Evolutionary conservation across 1,284 basidiomycete genomes (phyloP).

Genomic region (Chondrostereum purpureum): DNA sequence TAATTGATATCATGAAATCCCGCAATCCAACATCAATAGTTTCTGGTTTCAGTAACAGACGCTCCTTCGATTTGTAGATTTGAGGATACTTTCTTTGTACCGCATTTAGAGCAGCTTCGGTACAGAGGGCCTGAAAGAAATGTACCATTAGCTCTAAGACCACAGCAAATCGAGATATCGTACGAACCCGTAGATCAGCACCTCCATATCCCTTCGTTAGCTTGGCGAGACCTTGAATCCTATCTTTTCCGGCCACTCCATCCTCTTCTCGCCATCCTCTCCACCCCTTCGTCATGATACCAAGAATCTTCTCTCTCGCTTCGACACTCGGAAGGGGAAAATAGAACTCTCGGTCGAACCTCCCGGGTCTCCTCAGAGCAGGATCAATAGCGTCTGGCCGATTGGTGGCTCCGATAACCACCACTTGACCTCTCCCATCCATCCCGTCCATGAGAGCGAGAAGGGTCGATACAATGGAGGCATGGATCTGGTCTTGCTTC

Average conservation of each 20-base stretch:
- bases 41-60: slow-evolving; percentile 81
- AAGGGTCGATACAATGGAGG: slow-evolving; percentile 93
- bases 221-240: slow-evolving; percentile 71
- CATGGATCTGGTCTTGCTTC: slow-evolving; percentile 99
- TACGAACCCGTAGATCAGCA: slow-evolving; percentile 85
- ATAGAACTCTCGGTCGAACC: slow-evolving; percentile 98
- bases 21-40: slow-evolving; percentile 82
- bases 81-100: slow-evolving; percentile 96
- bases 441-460: slow-evolving; percentile 99
- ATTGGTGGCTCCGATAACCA: slow-evolving; percentile 99
- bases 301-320: slow-evolving; percentile 84
- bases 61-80: slow-evolving; percentile 90
- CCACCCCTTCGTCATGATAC: slow-evolving; percentile 92
- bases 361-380: slow-evolving; percentile 87
- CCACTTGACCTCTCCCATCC: slow-evolving; percentile 95
- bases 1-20: slow-evolving; percentile 97
- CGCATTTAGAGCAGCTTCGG: slow-evolving; percentile 95
- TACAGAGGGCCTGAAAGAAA: slow-evolving; percentile 95
- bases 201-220: slow-evolving; percentile 98
- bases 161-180: too few relatives aligned
- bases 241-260: slow-evolving; percentile 39
- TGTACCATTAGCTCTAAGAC: too few relatives aligned
- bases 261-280: slow-evolving; percentile 70
- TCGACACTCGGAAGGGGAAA: slow-evolving; percentile 86
- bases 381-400: slow-evolving; percentile 96